phyloP scores from a whole-genome alignment of 2,329 filamentous ascomycete species.

The Hypomyces rosellus region DNA sequence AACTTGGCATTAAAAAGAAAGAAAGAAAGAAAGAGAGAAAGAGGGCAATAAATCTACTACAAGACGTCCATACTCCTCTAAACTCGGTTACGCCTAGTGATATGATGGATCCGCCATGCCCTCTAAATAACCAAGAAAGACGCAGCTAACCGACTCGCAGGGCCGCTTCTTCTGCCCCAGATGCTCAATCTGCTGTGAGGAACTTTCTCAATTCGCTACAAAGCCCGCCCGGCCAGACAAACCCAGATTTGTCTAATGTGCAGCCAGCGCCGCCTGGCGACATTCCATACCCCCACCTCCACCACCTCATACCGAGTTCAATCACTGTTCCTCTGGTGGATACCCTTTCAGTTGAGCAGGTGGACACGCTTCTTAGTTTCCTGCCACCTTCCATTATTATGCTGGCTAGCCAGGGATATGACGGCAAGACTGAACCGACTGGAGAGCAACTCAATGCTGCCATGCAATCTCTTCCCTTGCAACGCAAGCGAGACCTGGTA shows the following conservation, averaged over 20 bases:
- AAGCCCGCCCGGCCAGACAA: no score
- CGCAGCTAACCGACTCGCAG: slow-evolving; percentile 31
- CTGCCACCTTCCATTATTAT: slow-evolving; percentile 75
- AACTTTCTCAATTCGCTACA: slow-evolving; percentile 78
- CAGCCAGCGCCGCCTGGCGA: slow-evolving; percentile 31
- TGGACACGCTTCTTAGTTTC: slow-evolving; percentile 70
- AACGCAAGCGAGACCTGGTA: slow-evolving; percentile 74
- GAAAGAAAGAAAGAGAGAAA: neutral
- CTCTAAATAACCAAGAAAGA: slow-evolving; percentile 1
- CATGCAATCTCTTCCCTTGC: slow-evolving; percentile 63
- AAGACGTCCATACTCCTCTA: slow-evolving; percentile 23
- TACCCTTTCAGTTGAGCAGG: slow-evolving; percentile 52
- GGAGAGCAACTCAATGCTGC: slow-evolving; percentile 64
- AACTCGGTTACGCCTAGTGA: slow-evolving; percentile 20
- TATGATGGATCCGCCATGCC: slow-evolving; percentile 7
- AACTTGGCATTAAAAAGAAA: slow-evolving; percentile 10
- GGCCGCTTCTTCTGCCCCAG: slow-evolving; percentile 52
- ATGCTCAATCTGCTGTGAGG: slow-evolving; percentile 74
- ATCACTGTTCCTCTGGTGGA: slow-evolving; percentile 74
- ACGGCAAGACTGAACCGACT: slow-evolving; percentile 58
- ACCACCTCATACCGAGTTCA: slow-evolving; percentile 73
- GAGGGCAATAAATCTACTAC: slow-evolving; percentile 26
- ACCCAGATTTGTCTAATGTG: neutral
- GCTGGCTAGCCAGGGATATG: slow-evolving; percentile 59
- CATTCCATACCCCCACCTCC: slow-evolving; percentile 73